Percentiles rank a stretch among this genome's conserved stretches.
Conservation (phyloP, 371 early-diverging fungal genomes). For the Mortierella sp. region DNA sequence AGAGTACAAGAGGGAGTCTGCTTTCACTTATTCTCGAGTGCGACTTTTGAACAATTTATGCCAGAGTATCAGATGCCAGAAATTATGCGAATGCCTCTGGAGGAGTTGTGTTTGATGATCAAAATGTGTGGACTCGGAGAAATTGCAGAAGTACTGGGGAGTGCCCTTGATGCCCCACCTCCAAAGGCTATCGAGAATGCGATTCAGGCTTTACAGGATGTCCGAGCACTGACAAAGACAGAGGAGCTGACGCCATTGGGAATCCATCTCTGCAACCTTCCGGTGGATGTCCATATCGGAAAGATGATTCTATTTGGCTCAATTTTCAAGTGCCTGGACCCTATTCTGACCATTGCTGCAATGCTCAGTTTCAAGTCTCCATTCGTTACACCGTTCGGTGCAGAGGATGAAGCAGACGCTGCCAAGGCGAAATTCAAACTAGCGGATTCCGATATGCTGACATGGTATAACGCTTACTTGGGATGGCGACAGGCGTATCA, state of each 20-base stretch:
- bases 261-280: conserved; percentile 81
- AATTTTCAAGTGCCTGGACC: conserved; percentile 79
- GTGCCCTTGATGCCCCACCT: conserved; percentile 84
- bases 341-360: conserved; percentile 80
- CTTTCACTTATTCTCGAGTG: conserved; percentile 75
- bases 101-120: conserved; percentile 77
- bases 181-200: conserved; percentile 76
- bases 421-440: conserved; percentile 63
- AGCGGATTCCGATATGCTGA: conserved; percentile 83
- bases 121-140: conserved; percentile 72
- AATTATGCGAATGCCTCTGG: conserved; percentile 80
- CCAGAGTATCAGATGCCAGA: conserved; percentile 78
- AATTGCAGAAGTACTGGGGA: conserved; percentile 71
- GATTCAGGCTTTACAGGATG: conserved; percentile 70
- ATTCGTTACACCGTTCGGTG: conserved; percentile 82
- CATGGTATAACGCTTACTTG: conserved; percentile 80
- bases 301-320: conserved; percentile 84
- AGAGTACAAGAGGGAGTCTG: conserved; percentile 87
- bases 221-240: conserved; percentile 59
- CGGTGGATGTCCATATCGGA: conserved; percentile 84
- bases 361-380: conserved; percentile 69
- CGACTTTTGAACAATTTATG: conserved; percentile 69
- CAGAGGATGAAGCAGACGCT: conserved; percentile 69
- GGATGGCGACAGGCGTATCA: conserved; percentile 70
- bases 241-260: conserved; percentile 91